Base-by-base conservation (phyloP, 805 yeast genomes). In the Starmera pachycereana region DNA sequence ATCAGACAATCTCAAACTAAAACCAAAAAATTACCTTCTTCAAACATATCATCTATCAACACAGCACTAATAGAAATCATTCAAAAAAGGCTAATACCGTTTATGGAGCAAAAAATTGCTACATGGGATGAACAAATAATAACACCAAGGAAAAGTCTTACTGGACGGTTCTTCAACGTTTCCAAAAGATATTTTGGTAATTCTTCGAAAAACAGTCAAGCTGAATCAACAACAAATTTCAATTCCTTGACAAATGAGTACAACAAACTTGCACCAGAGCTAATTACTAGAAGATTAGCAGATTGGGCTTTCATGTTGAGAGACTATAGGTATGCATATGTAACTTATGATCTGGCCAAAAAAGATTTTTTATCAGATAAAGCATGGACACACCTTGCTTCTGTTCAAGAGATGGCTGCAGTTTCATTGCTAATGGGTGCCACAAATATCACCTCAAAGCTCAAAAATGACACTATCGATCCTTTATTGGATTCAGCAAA, bases 301-400 rank as follows among this genome's bases (percentile, higher is more conserved):
- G 98, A 92, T 57, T 86, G 95, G 86, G 78, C 88, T 7, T 77
- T 90, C 52, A 85, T 92, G 78, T 61, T 89, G n/a, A 74, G 88
- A 31, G 96, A 92, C 62, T 90, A 82, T 66, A 79, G 80, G 56
- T 78, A 76, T 42, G 92, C 97, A 3, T 81, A 82, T 52, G 67
- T 83, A 1, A 82, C 87, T 1, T 90, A 90, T 56, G 97, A 90
- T 44, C 57, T 85, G 38, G 69, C 87, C 32, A 80, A 81, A 44
- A 81, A 82, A 51, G 96, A 89, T 55, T 80, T 80, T 48, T 65
- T 75, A 32, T 72, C 74, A 43, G 92, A 82, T 51, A 82, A 79
- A 60, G 86, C 92, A 1, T 86, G 92, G 87, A 63, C 69, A 11
- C 77, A 81, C 50, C 72, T 80, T 37, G 95, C 96, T 0, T 77